Base-by-base conservation (phyloP, 2,329 filamentous ascomycete genomes). In the Trichophyton mentagrophytes region DNA sequence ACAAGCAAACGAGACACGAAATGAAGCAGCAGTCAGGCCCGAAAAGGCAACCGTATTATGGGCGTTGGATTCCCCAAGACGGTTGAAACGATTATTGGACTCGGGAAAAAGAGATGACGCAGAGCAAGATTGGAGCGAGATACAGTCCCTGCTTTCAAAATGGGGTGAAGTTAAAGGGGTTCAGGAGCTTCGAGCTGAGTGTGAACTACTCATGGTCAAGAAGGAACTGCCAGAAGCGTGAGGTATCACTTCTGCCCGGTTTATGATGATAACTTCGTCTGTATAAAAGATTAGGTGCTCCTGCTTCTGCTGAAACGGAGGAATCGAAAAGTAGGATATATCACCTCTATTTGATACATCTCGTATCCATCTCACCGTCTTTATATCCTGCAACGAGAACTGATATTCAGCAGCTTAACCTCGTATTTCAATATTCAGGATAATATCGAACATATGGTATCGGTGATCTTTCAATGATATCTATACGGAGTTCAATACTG, bases 111-210 rank as follows among this genome's bases (percentile, higher is more conserved):
- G 64, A 13, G 73, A 75, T 6, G 76, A 76, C 40, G 73, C 76
- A 13, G 67, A 72, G 63, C 67, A 66, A 64, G 69, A 80, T 65
- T 76, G 79, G 77, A 64, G 68, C 58, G 68, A 74, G 66, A 67
- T 78, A 2, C 65, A 69, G 30, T 63, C 60, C 9, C 63, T 78
- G 49, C 66, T 79, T 25, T 67, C 69, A 42, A 72, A 70, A 57
- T 79, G 77, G 77, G 65, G 72, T 20, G 71, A 70, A 2, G 74
- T 78, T 0, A 72, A 72, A 59, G 77, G 77, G 1, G 75, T 77
- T 27, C 64, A 70, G 44, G 72, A 78, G 58, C 61, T 79, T 11
- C 69, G 69, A 11, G 65, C 66, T 15, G 67, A 71, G 13, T 79
- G 77, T 64, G 70, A 73, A 60, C 70, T 71, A 27, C 66, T 72